phyloP scores from a whole-genome alignment of 305 asterid species.

The Fraxinus greggii region DNA sequence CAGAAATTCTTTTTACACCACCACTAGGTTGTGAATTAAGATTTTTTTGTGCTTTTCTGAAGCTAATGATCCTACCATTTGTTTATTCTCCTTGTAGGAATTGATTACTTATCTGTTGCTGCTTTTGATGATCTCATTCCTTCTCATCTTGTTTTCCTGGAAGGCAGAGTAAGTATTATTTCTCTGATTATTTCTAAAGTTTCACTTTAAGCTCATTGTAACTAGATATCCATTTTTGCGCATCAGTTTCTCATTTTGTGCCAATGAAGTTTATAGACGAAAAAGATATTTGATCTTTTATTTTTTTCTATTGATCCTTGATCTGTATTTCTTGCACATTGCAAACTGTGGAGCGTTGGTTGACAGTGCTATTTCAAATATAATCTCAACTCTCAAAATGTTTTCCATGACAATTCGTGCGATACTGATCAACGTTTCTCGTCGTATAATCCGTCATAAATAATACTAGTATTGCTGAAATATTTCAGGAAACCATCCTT shows the following conservation, averaged over 20 bases:
- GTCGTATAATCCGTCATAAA: background rate
- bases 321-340: background rate
- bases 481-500: conserved; percentile 72
- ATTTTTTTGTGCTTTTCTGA: background rate
- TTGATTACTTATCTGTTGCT: conserved; percentile 93
- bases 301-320: background rate
- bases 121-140: conserved; percentile 66
- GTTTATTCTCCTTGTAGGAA: conserved; percentile 48
- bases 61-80: conserved; percentile 15
- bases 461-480: background rate
- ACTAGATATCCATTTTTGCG: background rate
- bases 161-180: conserved; percentile 60
- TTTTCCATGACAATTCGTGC: background rate
- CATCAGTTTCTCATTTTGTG: background rate
- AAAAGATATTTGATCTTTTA: background rate
- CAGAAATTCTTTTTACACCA: background rate
- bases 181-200: background rate
- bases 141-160: conserved; percentile 75
- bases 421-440: background rate
- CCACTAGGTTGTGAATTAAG: background rate
- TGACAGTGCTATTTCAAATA: background rate
- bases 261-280: background rate
- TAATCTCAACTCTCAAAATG: background rate
- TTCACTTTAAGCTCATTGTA: conserved; percentile 1
- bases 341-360: background rate